Percentiles rank a stretch among this genome's conserved stretches.
Conservation (phyloP, 23 red algal species). For the Agarophyton chilense region DNA sequence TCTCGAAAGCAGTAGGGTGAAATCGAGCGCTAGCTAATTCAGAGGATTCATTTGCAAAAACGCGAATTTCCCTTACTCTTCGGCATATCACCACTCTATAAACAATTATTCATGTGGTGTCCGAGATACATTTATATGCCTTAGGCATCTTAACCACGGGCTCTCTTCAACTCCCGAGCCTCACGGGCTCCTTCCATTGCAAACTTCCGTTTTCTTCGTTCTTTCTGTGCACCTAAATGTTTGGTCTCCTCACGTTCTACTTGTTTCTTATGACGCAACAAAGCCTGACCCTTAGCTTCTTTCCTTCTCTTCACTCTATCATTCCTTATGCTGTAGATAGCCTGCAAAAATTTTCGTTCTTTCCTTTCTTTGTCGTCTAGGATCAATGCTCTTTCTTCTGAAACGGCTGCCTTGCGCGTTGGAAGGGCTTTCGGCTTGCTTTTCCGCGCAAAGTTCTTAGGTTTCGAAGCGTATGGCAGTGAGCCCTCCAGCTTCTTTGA, state of each 20-base stretch:
- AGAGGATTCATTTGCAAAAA: background rate
- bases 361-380: conserved; percentile 56
- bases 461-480: conserved; percentile 91
- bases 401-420: conserved; percentile 30
- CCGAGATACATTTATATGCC: background rate
- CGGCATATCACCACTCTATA: background rate
- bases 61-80: background rate
- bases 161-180: conserved; percentile 40
- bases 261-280: conserved; percentile 33
- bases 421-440: conserved; percentile 8
- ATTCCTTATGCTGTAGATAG: conserved; percentile 66
- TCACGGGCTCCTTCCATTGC: conserved; percentile 55
- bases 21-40: background rate
- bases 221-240: conserved; percentile 6
- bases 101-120: background rate
- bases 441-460: conserved; percentile 52
- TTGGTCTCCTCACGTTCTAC: conserved; percentile 40
- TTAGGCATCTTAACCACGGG: background rate
- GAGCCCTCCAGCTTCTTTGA: conserved; percentile 75
- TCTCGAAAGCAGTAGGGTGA: background rate
- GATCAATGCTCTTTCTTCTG: conserved; percentile 59
- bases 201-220: conserved; percentile 75
- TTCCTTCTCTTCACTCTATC: conserved; percentile 64
- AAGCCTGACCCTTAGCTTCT: conserved; percentile 34
- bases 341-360: conserved; percentile 51